Evolutionary conservation across 106 monocot species (phyloP).

Genomic region (Iris macrosiphon): DNA sequence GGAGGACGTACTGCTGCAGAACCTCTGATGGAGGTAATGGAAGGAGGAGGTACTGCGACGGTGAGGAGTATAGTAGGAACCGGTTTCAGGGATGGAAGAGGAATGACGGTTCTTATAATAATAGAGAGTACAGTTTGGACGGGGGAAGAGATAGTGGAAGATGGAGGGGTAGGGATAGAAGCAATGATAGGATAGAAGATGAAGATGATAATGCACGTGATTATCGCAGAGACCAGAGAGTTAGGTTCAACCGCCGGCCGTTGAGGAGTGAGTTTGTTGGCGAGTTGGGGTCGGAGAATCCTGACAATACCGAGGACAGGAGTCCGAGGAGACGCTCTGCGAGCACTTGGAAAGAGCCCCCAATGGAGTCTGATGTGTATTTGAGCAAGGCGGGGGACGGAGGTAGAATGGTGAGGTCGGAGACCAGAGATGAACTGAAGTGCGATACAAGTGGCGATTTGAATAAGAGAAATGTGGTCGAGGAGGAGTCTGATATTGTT

Average conservation of each 20-base stretch:
- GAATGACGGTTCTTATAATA: conserved; percentile 23
- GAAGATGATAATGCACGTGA: conserved; percentile 28
- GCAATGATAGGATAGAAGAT: conserved; percentile 27
- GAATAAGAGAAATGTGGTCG: conserved; percentile 14
- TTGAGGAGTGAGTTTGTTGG: conserved; percentile 26
- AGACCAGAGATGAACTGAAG: conserved; percentile 10
- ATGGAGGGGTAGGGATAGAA: conserved; percentile 24
- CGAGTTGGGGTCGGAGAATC: too few relatives aligned
- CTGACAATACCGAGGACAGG: conserved; percentile 27
- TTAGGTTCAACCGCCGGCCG: conserved; percentile 13
- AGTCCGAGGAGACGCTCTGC: conserved; percentile 35
- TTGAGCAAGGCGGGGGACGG: conserved; percentile 17
- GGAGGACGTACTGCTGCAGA: conserved; percentile 13
- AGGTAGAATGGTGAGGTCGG: not conserved
- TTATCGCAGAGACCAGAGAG: conserved; percentile 20
- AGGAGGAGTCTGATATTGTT: conserved; percentile 12
- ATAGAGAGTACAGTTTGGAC: conserved; percentile 23
- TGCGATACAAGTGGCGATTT: conserved; percentile 8
- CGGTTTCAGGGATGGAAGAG: conserved; percentile 25
- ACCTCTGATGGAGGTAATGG: conserved; percentile 32
- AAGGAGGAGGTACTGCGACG: conserved; percentile 13
- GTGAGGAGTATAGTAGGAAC: conserved; percentile 1
- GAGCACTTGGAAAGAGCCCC: conserved; percentile 24
- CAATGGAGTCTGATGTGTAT: conserved; percentile 16
- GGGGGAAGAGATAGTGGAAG: conserved; percentile 47